Conservation (phyloP, 2,329 filamentous ascomycete genomes). For the Colletotrichum sp. region DNA sequence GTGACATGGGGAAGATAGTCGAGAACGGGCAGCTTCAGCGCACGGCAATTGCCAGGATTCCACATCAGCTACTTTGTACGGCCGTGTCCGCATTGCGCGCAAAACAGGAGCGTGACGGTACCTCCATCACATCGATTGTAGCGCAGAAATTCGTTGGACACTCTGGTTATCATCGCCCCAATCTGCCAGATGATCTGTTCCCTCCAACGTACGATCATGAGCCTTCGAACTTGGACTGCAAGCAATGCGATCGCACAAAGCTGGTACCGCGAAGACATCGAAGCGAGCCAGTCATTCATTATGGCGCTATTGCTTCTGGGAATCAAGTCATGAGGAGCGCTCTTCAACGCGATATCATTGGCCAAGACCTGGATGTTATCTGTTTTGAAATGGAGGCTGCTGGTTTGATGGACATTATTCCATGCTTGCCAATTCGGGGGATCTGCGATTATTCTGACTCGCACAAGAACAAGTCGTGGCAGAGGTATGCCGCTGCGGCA, state of each 20-base stretch:
- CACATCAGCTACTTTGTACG: background rate
- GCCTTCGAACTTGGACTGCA: background rate
- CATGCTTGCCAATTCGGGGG: constrained; percentile 36
- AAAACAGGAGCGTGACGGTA: background rate
- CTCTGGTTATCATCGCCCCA: background rate
- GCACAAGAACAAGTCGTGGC: constrained; percentile 41
- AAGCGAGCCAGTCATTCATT: constrained; percentile 17
- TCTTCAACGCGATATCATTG: constrained; percentile 31
- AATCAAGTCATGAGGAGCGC: constrained; percentile 38
- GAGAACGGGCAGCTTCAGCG: background rate
- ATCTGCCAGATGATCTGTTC: background rate
- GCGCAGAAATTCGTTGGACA: accelerated
- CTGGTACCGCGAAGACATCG: background rate
- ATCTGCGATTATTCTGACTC: constrained; percentile 43
- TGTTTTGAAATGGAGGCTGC: constrained; percentile 33
- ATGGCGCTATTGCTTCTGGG: constrained; percentile 29
- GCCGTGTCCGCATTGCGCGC: constrained; percentile 15
- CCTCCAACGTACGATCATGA: background rate
- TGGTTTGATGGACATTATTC: constrained; percentile 24
- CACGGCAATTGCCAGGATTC: constrained; percentile 5
- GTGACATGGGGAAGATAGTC: constrained; percentile 23
- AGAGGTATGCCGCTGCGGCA: constrained; percentile 34
- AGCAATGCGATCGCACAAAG: background rate
- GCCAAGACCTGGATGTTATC: background rate
- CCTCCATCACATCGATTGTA: background rate